These are phyloP conservation scores for Neophaeococcomyces aloes DNA, from an alignment of 2,329 filamentous ascomycete species.

Conservation along the genomic window DNA sequence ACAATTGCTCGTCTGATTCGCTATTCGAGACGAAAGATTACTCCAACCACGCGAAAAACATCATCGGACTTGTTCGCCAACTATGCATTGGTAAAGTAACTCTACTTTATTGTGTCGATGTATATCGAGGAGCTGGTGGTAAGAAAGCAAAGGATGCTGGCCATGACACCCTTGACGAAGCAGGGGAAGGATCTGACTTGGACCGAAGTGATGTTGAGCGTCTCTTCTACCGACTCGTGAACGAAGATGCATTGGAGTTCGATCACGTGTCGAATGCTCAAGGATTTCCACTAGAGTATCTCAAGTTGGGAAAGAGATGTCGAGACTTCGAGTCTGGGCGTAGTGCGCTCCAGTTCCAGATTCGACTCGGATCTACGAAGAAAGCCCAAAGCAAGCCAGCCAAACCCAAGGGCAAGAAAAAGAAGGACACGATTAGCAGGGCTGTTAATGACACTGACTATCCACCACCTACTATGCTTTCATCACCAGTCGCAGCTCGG, in stretches of 20 bases:
- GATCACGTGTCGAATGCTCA: slow-evolving; percentile 53
- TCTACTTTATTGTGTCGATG: slow-evolving; percentile 69
- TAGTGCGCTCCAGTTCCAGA: slow-evolving; percentile 41
- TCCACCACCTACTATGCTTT: too few species aligned
- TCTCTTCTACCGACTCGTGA: slow-evolving; percentile 66
- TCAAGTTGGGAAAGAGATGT: slow-evolving; percentile 34
- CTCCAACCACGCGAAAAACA: slow-evolving; percentile 60
- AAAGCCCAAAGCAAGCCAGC: slow-evolving; percentile 27
- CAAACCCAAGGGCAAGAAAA: slow-evolving; percentile 23
- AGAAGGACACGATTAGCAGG: slow-evolving; percentile 22
- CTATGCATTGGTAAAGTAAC: slow-evolving; percentile 55
- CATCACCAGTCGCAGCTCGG: background rate
- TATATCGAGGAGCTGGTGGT: slow-evolving; percentile 61
- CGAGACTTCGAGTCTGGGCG: slow-evolving; percentile 37
- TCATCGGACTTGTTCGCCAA: slow-evolving; percentile 55
- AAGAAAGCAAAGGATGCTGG: slow-evolving; percentile 45
- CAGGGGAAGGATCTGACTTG: slow-evolving; percentile 59
- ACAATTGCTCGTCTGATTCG: slow-evolving; percentile 72
- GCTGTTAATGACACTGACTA: slow-evolving; percentile 18
- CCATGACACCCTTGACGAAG: slow-evolving; percentile 46
- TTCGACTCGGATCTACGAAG: slow-evolving; percentile 39
- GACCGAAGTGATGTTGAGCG: slow-evolving; percentile 70
- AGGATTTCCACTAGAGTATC: slow-evolving; percentile 62
- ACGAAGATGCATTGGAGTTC: slow-evolving; percentile 64
- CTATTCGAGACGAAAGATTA: slow-evolving; percentile 67